phyloP scores from a whole-genome alignment of 148 eudicot species.

The Cornus kousa region DNA sequence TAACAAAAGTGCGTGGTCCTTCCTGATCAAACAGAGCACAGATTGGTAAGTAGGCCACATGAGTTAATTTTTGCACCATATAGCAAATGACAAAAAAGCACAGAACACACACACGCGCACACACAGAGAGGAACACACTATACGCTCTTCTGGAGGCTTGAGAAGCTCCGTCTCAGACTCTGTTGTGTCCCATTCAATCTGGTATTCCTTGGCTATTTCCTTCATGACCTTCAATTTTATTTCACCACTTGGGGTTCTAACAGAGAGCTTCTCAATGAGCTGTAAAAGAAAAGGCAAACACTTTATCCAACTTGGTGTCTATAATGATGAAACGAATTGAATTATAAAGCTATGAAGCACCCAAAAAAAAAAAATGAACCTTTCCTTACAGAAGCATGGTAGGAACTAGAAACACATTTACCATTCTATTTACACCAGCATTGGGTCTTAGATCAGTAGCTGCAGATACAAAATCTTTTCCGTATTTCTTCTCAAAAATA shows the following conservation, averaged over 20 bases:
- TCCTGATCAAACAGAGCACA: conserved; percentile 44
- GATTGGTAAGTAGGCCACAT: not conserved
- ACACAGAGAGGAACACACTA: conserved; percentile 40
- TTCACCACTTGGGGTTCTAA: conserved; percentile 58
- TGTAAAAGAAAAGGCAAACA: conserved; percentile 22
- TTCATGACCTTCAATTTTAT: conserved; percentile 55
- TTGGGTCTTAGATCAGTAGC: conserved; percentile 95
- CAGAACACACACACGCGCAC: conserved; percentile 5
- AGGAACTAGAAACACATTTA: conserved; percentile 13
- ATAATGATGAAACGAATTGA: too few relatives aligned
- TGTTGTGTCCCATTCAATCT: conserved; percentile 79
- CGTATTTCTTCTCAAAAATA: conserved; percentile 84
- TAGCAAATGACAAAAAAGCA: not conserved
- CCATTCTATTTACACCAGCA: conserved; percentile 92
- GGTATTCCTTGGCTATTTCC: conserved; percentile 96
- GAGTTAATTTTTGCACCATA: not conserved
- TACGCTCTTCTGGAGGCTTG: conserved; percentile 85
- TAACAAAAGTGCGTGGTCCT: conserved; percentile 77
- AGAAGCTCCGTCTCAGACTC: conserved; percentile 89
- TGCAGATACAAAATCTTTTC: conserved; percentile 88
- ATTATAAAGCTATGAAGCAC: not conserved
- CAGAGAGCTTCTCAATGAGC: conserved; percentile 66
- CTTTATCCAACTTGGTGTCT: not conserved
- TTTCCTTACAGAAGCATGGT: not conserved
- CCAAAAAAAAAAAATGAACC: not conserved